phyloP scores from a whole-genome alignment of 768 basidiomycete species.

The Lactarius akahatsu region DNA sequence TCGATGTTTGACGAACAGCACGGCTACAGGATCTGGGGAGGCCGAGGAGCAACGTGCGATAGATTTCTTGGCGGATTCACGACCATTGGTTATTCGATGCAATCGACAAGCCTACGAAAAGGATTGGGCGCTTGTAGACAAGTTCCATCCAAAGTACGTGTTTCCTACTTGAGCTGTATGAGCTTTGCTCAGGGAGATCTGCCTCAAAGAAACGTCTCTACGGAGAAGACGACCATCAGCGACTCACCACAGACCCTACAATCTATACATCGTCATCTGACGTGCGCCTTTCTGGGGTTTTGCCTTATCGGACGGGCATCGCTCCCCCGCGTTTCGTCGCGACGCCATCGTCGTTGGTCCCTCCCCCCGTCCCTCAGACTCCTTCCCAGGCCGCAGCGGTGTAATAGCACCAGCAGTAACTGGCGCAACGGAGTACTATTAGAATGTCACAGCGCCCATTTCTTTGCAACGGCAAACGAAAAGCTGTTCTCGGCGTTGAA shows the following conservation, averaged over 20 bases:
- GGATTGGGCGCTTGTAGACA: too few species aligned
- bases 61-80: conserved; percentile 42
- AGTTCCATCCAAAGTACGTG: too few species aligned
- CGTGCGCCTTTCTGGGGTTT: conserved; percentile 16
- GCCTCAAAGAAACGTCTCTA: conserved; percentile 32
- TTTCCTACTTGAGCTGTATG: too few species aligned
- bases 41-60: conserved; percentile 33
- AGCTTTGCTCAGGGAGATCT: conserved; percentile 44
- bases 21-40: too few species aligned
- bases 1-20: neutral
- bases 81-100: conserved; percentile 36
- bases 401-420: conserved; percentile 26
- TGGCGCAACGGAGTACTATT: conserved; percentile 15
- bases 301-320: conserved; percentile 26
- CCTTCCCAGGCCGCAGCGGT: conserved; percentile 26
- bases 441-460: conserved; percentile 36
- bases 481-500: conserved; percentile 52
- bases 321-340: conserved; percentile 21
- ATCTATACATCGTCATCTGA: conserved; percentile 22
- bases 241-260: conserved; percentile 27
- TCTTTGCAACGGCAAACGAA: conserved; percentile 61
- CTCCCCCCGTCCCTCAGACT: conserved; percentile 18
- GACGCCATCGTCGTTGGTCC: conserved; percentile 25
- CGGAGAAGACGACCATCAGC: conserved; percentile 26
- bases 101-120: conserved; percentile 60